A percentile compares a stretch with the other conserved stretches of the same genome.
Evolutionary conservation across 768 basidiomycete genomes (phyloP).

Genomic region (Leucosporidium scottii): DNA sequence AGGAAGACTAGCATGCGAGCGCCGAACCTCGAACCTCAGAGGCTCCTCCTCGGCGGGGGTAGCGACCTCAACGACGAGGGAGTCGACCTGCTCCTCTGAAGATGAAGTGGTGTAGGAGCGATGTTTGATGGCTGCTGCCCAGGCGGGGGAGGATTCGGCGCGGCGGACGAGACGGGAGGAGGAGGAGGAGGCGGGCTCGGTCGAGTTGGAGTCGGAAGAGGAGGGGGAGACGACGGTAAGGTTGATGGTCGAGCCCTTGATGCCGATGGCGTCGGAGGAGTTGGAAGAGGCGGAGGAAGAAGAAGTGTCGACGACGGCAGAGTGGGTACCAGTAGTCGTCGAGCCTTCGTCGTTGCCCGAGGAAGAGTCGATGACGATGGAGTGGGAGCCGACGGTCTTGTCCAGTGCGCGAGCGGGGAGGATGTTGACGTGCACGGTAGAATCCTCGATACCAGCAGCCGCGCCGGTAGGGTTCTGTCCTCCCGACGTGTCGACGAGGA

Average conservation of each 20-base stretch:
- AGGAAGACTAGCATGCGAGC: no score
- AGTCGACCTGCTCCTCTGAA: no score
- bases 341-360: conserved; percentile 1
- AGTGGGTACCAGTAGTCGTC: conserved; percentile 22
- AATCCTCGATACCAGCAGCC: conserved; percentile 23
- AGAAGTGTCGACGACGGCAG: conserved; percentile 33
- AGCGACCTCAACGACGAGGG: no score
- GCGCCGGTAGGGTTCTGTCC: not conserved
- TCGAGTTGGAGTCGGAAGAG: conserved; percentile 1
- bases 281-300: conserved; percentile 1
- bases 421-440: conserved; percentile 32
- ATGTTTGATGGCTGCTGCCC: no score
- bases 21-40: no score
- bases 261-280: conserved; percentile 4
- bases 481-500: conserved; percentile 28
- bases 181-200: not conserved
- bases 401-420: conserved; percentile 22
- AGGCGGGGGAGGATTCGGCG: no score
- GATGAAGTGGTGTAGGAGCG: no score
- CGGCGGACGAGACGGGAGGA: not conserved
- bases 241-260: conserved; percentile 32
- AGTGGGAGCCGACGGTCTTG: conserved; percentile 30
- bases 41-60: no score
- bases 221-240: conserved; percentile 33
- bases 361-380: conserved; percentile 32